phyloP scores from a whole-genome alignment of 2,329 filamentous ascomycete species.

The Exophiala mesophila region DNA sequence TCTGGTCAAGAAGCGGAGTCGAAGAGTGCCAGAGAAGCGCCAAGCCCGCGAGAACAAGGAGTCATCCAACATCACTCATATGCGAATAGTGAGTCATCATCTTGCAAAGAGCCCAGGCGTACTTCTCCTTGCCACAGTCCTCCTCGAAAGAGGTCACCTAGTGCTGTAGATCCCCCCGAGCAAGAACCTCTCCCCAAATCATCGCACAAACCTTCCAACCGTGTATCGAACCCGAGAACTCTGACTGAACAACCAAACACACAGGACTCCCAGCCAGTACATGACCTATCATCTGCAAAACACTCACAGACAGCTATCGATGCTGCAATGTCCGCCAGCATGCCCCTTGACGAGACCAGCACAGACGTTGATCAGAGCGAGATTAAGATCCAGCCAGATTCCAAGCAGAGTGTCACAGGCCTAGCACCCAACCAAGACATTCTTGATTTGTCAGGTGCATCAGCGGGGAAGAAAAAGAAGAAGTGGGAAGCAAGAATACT shows the following conservation, averaged over 20 bases:
- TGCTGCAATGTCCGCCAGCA: conserved; percentile 1
- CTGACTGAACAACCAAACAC: conserved; percentile 12
- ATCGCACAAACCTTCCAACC: conserved; percentile 10
- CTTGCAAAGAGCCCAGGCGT: conserved; percentile 2
- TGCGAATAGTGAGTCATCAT: conserved; percentile 16
- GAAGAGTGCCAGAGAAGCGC: conserved; percentile 1
- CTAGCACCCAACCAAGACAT: neutral
- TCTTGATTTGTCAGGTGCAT: too few relatives aligned
- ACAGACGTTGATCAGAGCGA: neutral
- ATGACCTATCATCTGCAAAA: conserved; percentile 13
- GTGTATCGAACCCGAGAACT: conserved; percentile 6
- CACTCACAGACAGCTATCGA: conserved; percentile 8
- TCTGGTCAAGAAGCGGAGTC: conserved; percentile 5
- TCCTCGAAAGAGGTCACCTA: conserved; percentile 23
- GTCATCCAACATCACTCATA: conserved; percentile 1
- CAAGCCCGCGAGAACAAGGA: too few relatives aligned
- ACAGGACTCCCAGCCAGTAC: conserved; percentile 8
- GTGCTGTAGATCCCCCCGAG: conserved; percentile 19
- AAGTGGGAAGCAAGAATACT: conserved; percentile 10
- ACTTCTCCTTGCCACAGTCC: conserved; percentile 11
- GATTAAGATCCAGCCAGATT: neutral
- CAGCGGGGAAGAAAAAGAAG: conserved; percentile 21
- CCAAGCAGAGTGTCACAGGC: neutral
- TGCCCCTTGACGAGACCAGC: neutral
- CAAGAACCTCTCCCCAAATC: conserved; percentile 10